These are phyloP conservation scores for Glutinoglossum americanum DNA, from an alignment of 495 filamentous ascomycete species.

Conservation along the genomic window DNA sequence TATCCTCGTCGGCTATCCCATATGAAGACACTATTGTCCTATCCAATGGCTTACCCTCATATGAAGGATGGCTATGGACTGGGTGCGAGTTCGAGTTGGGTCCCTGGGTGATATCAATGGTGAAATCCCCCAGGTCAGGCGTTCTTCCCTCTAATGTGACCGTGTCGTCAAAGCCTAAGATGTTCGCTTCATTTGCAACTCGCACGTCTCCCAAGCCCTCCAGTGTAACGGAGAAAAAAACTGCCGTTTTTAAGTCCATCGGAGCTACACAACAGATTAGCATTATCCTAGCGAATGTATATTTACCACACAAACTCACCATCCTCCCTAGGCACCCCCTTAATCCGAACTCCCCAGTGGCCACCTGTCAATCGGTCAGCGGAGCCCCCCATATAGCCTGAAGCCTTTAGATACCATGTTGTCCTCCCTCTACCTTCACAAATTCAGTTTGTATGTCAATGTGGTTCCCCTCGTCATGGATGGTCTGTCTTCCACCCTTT, in stretches of 20 bases:
- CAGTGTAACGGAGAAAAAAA: slow-evolving; percentile 61
- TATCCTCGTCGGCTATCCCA: slow-evolving; percentile 36
- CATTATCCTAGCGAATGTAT: not conserved
- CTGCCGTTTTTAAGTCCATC: slow-evolving; percentile 43
- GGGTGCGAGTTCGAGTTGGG: slow-evolving; percentile 40
- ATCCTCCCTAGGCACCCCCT: slow-evolving; percentile 56
- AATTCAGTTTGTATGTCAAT: slow-evolving; percentile 84
- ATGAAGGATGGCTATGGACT: slow-evolving; percentile 35
- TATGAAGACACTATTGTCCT: slow-evolving; percentile 52
- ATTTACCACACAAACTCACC: slow-evolving; percentile 9
- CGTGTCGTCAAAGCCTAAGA: slow-evolving; percentile 43
- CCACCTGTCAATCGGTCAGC: slow-evolving; percentile 25
- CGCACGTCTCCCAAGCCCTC: slow-evolving; percentile 55
- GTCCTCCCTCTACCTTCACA: slow-evolving; percentile 76
- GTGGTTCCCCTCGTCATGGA: slow-evolving; percentile 69
- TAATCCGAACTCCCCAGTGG: slow-evolving; percentile 76
- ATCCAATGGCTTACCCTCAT: slow-evolving; percentile 53
- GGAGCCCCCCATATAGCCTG: not conserved
- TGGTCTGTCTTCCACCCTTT: slow-evolving; percentile 66
- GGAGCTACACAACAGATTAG: slow-evolving; percentile 15
- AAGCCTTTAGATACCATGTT: slow-evolving; percentile 25
- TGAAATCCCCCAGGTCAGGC: slow-evolving; percentile 61
- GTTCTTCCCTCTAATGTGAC: slow-evolving; percentile 59
- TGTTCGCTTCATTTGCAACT: slow-evolving; percentile 27
- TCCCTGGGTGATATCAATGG: slow-evolving; percentile 52